Conservation (phyloP, 768 basidiomycete species). For the Plicaturopsis crispa region DNA sequence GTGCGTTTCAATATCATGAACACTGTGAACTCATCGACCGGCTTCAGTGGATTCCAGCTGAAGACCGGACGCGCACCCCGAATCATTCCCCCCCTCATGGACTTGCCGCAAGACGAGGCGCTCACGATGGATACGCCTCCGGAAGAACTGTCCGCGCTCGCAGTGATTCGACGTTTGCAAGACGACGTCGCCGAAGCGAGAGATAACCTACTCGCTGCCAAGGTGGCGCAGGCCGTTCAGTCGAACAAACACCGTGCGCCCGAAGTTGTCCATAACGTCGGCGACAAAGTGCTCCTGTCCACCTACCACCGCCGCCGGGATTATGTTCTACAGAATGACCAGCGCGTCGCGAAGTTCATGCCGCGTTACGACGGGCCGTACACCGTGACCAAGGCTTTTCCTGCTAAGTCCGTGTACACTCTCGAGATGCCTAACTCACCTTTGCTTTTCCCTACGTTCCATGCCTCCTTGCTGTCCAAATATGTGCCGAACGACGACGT, state of each 20-base stretch:
- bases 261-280: conserved; percentile 17
- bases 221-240: conserved; percentile 15
- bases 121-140: conserved; percentile 1
- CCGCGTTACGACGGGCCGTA: conserved; percentile 24
- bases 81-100: conserved; percentile 13
- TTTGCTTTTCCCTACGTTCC: conserved; percentile 23
- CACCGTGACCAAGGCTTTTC: conserved; percentile 11
- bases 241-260: conserved; percentile 18
- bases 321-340: conserved; percentile 17
- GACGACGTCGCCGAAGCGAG: conserved; percentile 19
- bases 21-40: conserved; percentile 18
- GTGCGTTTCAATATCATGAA: conserved; percentile 27
- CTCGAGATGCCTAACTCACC: conserved; percentile 16
- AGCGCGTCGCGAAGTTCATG: conserved; percentile 34
- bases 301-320: conserved; percentile 18
- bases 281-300: conserved; percentile 27
- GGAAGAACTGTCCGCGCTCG: conserved; percentile 2
- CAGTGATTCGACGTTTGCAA: conserved; percentile 6
- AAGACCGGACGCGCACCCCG: conserved; percentile 14
- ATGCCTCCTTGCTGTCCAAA: conserved; percentile 20
- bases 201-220: conserved; percentile 23
- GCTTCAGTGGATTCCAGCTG: conserved; percentile 24
- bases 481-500: conserved; percentile 26
- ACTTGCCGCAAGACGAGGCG: neutral
- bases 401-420: conserved; percentile 12